Percentiles rank a stretch among this genome's conserved stretches.
Evolutionary conservation across 2,329 filamentous ascomycete genomes (phyloP).

Genomic region (Scedosporium dehoogii): DNA sequence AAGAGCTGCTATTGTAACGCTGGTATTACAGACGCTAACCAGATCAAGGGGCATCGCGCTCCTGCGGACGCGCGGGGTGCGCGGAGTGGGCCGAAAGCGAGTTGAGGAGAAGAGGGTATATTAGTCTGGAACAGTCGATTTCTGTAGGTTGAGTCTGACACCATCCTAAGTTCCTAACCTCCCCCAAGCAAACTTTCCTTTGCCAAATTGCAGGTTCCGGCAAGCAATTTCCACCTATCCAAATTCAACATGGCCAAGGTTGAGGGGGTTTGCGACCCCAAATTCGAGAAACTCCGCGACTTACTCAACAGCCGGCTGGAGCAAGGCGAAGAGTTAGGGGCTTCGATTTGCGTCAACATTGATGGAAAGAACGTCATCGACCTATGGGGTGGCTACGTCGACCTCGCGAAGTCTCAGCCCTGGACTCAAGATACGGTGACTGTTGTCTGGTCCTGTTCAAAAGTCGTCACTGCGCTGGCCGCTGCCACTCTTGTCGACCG

Average conservation of each 20-base stretch:
- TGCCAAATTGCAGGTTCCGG: neutral
- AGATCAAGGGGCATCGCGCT: no score
- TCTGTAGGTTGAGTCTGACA: no score
- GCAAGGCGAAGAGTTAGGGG: conserved; percentile 30
- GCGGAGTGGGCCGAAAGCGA: no score
- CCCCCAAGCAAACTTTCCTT: no score
- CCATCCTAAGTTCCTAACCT: no score
- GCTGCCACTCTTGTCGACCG: conserved; percentile 28
- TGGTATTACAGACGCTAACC: no score
- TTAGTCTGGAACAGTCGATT: no score
- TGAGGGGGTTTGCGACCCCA: conserved; percentile 25
- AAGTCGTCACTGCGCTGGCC: conserved; percentile 25
- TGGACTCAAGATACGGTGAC: conserved; percentile 30
- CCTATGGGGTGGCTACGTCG: conserved; percentile 31
- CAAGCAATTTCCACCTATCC: neutral
- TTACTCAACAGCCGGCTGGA: conserved; percentile 24
- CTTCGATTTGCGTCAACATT: conserved; percentile 30
- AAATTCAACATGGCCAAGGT: conserved; percentile 13
- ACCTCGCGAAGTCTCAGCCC: conserved; percentile 16
- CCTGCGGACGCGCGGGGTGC: no score
- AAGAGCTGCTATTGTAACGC: no score
- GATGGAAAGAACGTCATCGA: conserved; percentile 31
- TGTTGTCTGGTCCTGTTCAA: conserved; percentile 30
- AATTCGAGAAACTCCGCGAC: conserved; percentile 23
- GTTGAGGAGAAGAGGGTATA: no score